These are phyloP conservation scores for Aspergillus nidulans DNA, from an alignment of 495 filamentous ascomycete species.

Conservation along the genomic window DNA sequence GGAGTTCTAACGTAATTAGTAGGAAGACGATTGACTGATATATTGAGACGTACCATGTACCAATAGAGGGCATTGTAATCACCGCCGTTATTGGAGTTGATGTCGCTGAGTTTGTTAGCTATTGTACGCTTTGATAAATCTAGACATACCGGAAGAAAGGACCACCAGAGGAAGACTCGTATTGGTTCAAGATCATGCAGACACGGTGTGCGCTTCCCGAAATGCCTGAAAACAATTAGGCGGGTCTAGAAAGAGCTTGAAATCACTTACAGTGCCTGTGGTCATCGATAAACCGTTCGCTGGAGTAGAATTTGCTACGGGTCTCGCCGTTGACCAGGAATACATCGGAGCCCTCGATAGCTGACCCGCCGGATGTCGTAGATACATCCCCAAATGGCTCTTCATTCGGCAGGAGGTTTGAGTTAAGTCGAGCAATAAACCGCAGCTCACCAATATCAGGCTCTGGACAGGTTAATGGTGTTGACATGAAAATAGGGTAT, in stretches of 20 bases:
- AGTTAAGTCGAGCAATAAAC: conserved; percentile 59
- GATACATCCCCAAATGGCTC: conserved; percentile 45
- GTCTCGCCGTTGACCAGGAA: conserved; percentile 58
- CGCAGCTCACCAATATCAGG: conserved; percentile 59
- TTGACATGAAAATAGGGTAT: background rate
- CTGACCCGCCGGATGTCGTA: conserved; percentile 40
- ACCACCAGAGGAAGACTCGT: conserved; percentile 45
- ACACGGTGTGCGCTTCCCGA: conserved; percentile 29
- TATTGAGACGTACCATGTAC: conserved; percentile 49
- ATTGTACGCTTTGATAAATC: background rate
- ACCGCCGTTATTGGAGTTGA: conserved; percentile 59
- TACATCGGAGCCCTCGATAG: conserved; percentile 60
- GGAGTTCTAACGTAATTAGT: conserved; percentile 15
- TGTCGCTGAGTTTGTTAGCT: conserved; percentile 48
- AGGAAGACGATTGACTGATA: background rate
- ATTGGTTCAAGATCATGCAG: conserved; percentile 37
- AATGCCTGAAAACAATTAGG: conserved; percentile 20
- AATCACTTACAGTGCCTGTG: conserved; percentile 48
- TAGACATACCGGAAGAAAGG: conserved; percentile 42
- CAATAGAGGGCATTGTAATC: conserved; percentile 57
- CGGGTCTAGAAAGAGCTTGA: background rate
- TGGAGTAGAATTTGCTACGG: conserved; percentile 66
- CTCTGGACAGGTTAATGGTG: conserved; percentile 25
- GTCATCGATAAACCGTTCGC: conserved; percentile 63
- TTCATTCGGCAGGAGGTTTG: conserved; percentile 51